phyloP scores from a whole-genome alignment of 345 rosid species.

The Euphorbia peplus region DNA sequence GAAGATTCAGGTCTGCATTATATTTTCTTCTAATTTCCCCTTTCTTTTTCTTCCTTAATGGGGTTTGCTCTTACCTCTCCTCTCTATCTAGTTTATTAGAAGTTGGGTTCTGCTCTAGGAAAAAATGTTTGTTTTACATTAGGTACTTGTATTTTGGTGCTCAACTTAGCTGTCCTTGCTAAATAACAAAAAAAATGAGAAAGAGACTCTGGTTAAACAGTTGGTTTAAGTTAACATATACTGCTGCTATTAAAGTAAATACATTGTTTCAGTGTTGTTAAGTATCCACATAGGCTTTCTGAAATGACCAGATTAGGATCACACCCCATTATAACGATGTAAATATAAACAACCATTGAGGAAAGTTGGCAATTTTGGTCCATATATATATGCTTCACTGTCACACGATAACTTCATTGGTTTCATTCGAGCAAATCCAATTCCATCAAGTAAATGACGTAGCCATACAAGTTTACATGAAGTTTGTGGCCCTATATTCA shows the following conservation, averaged over 20 bases:
- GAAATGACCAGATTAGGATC: neutral
- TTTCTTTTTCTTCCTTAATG: neutral
- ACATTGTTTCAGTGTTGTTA: neutral
- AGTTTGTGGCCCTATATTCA: too few species aligned
- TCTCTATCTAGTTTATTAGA: neutral
- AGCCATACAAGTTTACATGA: too few species aligned
- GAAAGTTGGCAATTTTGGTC: neutral
- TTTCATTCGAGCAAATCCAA: too few species aligned
- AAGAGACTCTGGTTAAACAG: neutral
- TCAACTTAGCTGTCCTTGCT: neutral
- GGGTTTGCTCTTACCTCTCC: neutral
- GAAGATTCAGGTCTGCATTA: conserved; percentile 65
- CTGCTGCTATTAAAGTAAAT: neutral
- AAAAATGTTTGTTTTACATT: neutral
- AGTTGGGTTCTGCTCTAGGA: neutral
- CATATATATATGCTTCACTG: neutral
- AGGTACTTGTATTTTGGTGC: neutral
- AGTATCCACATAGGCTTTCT: neutral
- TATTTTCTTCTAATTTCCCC: neutral
- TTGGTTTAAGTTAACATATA: neutral
- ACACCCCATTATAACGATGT: neutral
- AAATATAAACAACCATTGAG: neutral
- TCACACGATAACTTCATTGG: too few species aligned
- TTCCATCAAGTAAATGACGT: too few species aligned
- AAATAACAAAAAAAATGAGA: neutral